Evolutionary conservation across 352 stramenopile species (phyloP).

Genomic region (Globisporangium okanoganense): DNA sequence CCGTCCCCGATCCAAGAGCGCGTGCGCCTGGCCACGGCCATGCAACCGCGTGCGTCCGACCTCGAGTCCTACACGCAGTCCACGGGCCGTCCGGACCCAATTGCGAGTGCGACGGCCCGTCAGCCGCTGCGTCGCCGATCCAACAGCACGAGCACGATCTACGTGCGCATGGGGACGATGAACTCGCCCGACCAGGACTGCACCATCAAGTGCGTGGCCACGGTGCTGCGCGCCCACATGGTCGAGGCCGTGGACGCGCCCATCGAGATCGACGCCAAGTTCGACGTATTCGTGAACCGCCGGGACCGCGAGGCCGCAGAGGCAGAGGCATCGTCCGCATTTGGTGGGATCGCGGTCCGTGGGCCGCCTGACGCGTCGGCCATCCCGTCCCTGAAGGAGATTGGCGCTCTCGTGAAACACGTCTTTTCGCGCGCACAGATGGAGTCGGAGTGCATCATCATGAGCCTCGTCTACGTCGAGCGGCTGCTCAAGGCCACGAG

Average conservation of each 20-base stretch:
- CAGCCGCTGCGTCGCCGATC: slow-evolving; percentile 83
- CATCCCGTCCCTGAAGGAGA: slow-evolving; percentile 87
- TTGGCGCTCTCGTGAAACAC: slow-evolving; percentile 92
- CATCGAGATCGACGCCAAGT: slow-evolving; percentile 45
- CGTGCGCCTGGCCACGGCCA: slow-evolving; percentile 35
- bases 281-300: slow-evolving; percentile 68
- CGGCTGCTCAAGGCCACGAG: slow-evolving; percentile 91
- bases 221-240: slow-evolving; percentile 95
- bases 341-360: no score
- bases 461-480: slow-evolving; percentile 97
- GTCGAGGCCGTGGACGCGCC: slow-evolving; percentile 75
- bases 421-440: slow-evolving; percentile 90
- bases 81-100: not conserved
- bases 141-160: slow-evolving; percentile 95
- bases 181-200: slow-evolving; percentile 94
- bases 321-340: no score
- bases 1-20: slow-evolving; percentile 71
- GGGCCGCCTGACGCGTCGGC: no score
- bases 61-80: slow-evolving; percentile 50
- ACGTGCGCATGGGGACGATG: slow-evolving; percentile 91
- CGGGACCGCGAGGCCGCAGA: slow-evolving; percentile 26
- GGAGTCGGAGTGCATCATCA: slow-evolving; percentile 97
- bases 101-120: slow-evolving; percentile 18
- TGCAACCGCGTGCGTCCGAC: slow-evolving; percentile 46
- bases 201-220: slow-evolving; percentile 95